Percentiles rank a stretch among this genome's conserved stretches.
Evolutionary conservation across 768 basidiomycete genomes (phyloP).

Genomic region (Mycena crocata): DNA sequence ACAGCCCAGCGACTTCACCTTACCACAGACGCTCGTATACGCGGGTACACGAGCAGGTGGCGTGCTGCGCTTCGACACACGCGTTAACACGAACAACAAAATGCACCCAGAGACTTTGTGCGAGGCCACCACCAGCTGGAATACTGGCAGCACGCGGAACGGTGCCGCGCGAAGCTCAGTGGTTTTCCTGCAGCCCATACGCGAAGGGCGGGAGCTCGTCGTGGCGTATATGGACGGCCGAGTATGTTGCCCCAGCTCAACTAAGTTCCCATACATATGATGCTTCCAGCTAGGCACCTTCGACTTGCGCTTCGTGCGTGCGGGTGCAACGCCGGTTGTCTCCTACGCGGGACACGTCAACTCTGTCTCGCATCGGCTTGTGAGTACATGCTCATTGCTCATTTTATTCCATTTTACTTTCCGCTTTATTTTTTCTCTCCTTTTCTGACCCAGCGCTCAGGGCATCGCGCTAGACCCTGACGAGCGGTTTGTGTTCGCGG

Average conservation of each 20-base stretch:
- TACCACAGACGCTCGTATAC: constrained; percentile 25
- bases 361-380: constrained; percentile 4
- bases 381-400: neutral
- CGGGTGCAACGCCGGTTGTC: constrained; percentile 4
- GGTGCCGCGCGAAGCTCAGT: constrained; percentile 35
- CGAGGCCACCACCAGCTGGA: too few species aligned
- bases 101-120: constrained; percentile 4
- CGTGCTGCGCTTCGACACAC: constrained; percentile 31
- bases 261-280: neutral
- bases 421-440: neutral
- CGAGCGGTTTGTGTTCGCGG: constrained; percentile 73
- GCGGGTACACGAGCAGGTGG: constrained; percentile 26
- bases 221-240: constrained; percentile 30
- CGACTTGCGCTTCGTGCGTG: constrained; percentile 30
- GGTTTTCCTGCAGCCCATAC: constrained; percentile 34
- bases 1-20: neutral
- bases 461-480: constrained; percentile 69
- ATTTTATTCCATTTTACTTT: neutral
- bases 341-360: constrained; percentile 19
- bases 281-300: constrained; percentile 13
- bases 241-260: constrained; percentile 30
- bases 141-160: neutral
- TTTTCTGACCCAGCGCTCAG: constrained; percentile 45
- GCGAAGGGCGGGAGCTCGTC: constrained; percentile 40
- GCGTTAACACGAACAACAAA: neutral